Evolutionary conservation across 768 basidiomycete genomes (phyloP).

Genomic region (Leccinum ochraceum): DNA sequence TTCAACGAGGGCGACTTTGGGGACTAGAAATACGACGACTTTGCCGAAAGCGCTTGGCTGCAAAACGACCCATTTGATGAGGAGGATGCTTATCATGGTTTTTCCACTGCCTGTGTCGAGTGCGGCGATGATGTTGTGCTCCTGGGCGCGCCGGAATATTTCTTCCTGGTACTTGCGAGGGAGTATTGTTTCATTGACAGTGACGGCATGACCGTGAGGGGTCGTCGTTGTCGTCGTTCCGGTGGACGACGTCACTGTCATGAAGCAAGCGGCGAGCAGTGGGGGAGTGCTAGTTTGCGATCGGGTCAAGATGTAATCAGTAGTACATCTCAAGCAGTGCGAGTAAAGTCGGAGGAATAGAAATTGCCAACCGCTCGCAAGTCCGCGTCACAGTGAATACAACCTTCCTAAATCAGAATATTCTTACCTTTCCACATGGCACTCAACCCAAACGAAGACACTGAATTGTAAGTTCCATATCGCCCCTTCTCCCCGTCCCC

Average conservation of each 20-base stretch:
- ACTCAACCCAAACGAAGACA: constrained; percentile 87
- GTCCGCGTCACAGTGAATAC: constrained; percentile 33
- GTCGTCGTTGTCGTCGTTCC: constrained; percentile 23
- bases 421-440: constrained; percentile 42
- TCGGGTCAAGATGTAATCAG: constrained; percentile 19
- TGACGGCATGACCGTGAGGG: constrained; percentile 25
- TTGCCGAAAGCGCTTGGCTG: constrained; percentile 53
- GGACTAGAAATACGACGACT: constrained; percentile 78
- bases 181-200: constrained; percentile 40
- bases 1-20: constrained; percentile 81
- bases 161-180: constrained; percentile 58
- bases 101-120: constrained; percentile 64
- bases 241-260: constrained; percentile 27
- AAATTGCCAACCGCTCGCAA: constrained; percentile 20
- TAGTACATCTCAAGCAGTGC: constrained; percentile 21
- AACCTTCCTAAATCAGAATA: constrained; percentile 31
- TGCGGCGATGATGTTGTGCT: constrained; percentile 57
- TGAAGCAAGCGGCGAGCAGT: constrained; percentile 17
- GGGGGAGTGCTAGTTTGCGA: constrained; percentile 12
- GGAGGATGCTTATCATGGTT: constrained; percentile 57
- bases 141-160: constrained; percentile 51
- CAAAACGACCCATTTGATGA: constrained; percentile 74
- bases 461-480: constrained; percentile 78
- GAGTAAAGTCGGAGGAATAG: constrained; percentile 3
- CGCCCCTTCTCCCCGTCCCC: not conserved